Base-by-base conservation (phyloP, 164 flowering plant genomes). In the Sextonia rubra region DNA sequence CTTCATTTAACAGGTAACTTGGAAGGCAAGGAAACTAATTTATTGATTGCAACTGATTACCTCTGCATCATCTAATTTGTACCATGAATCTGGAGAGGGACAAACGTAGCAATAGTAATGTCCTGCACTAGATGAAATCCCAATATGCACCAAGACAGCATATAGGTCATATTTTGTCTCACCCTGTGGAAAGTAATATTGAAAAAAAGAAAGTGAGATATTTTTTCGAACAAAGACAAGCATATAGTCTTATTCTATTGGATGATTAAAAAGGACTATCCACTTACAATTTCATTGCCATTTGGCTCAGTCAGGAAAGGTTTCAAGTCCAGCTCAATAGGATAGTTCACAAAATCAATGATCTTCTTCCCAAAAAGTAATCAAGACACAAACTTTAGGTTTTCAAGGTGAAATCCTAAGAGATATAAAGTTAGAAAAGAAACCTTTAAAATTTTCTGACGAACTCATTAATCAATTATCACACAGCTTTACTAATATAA, bases 121-220 rank as follows among this genome's bases (percentile, higher is more conserved):
- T 27, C 98, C 99, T 58, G 84, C 87, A 77, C 75, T 76, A 49
- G 86, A 76, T 60, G 85, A 74, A 58, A 61, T 37, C 48, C 97
- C 98, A 74, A 8, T 26, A 74, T 96, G 99, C 76, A 86, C 98
- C 65, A 96, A 85, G 77, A 93, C 74, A 37, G 92, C 99, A 86
- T 90, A 93, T 2, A 96, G 82, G 25, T 86, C 89, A 80, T 95
- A 91, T 75, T 84, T 86, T 74, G 84, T 68, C 12, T 82, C 82
- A 32, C 48, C 83, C 97, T 92, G 67, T 69, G 2, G n/a, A 0
- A 52, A 11, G 48, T 30, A 63, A 47, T 44, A 3, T 27, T 64
- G 5, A 60, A 49, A 17, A 14, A 24, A 25, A 1, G 23, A 23
- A 12, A 3, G 8, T 22, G 47, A 27, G 44, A 64, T 8, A 24